These are phyloP conservation scores for Debaryomyces prosopidis DNA, from an alignment of 805 yeast species.

Conservation along the genomic window DNA sequence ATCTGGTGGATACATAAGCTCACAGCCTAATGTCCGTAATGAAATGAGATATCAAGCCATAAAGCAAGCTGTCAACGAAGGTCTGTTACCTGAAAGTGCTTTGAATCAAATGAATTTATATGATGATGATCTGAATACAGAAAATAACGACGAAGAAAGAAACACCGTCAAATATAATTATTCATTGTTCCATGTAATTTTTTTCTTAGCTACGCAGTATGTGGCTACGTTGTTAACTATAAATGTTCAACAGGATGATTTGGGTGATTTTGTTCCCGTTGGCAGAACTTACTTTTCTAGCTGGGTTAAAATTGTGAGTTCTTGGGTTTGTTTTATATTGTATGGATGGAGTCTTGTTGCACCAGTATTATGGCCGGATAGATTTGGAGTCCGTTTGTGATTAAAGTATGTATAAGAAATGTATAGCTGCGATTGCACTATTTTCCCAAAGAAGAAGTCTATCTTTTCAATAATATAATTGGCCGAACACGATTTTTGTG, in stretches of 20 bases:
- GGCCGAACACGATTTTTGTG: constrained; percentile 10
- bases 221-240: constrained; percentile 91
- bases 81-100: constrained; percentile 92
- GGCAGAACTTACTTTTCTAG: constrained; percentile 95
- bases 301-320: constrained; percentile 89
- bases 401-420: not conserved
- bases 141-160: constrained; percentile 57
- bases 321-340: constrained; percentile 86
- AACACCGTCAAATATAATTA: constrained; percentile 77
- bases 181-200: constrained; percentile 83
- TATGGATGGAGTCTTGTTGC: constrained; percentile 93
- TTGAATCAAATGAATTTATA: constrained; percentile 68
- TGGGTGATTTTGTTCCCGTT: constrained; percentile 91
- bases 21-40: constrained; percentile 50
- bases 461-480: constrained; percentile 12
- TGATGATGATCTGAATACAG: constrained; percentile 41
- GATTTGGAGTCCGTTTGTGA: constrained; percentile 53
- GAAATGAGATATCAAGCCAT: constrained; percentile 87
- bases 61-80: constrained; percentile 93
- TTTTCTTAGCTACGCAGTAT: constrained; percentile 95
- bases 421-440: not conserved
- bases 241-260: constrained; percentile 80
- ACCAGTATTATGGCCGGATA: constrained; percentile 86
- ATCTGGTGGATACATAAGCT: constrained; percentile 38
- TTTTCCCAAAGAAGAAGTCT: constrained; percentile 24